phyloP scores from a whole-genome alignment of 441 rosid species.

The Syzygium malaccense region DNA sequence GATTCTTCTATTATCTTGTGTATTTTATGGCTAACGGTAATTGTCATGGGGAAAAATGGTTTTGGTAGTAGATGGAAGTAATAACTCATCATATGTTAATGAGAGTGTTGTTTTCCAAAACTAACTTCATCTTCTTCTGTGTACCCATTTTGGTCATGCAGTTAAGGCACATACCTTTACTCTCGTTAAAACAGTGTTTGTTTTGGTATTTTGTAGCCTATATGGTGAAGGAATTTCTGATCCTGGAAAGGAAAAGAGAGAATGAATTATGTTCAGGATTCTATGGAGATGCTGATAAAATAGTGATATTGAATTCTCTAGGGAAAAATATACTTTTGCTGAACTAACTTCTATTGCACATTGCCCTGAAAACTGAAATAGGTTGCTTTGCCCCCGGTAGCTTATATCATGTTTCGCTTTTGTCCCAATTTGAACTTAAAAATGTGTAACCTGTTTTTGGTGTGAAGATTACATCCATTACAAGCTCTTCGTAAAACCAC shows the following conservation, averaged over 20 bases:
- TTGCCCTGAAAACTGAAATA: neutral
- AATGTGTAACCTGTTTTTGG: neutral
- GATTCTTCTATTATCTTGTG: neutral
- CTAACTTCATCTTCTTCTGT: neutral
- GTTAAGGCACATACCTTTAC: neutral
- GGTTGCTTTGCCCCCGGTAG: neutral
- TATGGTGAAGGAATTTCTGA: neutral
- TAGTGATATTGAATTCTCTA: neutral
- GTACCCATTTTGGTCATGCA: neutral
- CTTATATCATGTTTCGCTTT: neutral
- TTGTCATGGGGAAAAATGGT: neutral
- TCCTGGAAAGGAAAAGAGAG: neutral
- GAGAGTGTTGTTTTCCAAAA: neutral
- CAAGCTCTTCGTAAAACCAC: neutral
- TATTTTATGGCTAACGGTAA: neutral
- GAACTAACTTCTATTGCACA: neutral
- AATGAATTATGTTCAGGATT: neutral
- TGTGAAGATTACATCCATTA: neutral
- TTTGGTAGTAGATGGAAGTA: neutral
- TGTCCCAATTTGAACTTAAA: neutral
- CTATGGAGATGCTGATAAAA: neutral
- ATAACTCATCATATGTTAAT: neutral
- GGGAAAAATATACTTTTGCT: neutral
- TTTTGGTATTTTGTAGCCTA: neutral
- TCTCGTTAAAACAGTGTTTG: neutral